Percentiles rank a stretch among this genome's conserved stretches.
phyloP scores from a whole-genome alignment of 2,329 filamentous ascomycete genomes.

The Venturiaceae sp. region DNA sequence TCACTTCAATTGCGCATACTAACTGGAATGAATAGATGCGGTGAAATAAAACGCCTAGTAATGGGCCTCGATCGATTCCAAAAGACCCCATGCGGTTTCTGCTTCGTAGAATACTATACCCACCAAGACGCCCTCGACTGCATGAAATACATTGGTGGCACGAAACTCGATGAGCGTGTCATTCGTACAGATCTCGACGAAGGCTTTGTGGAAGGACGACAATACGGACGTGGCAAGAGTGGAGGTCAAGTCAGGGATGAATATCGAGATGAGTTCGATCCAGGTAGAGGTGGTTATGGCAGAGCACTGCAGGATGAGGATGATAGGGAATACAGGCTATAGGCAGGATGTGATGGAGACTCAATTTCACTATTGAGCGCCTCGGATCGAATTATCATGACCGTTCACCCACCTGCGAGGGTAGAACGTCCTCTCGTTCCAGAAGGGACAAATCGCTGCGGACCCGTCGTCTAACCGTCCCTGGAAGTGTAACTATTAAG shows the following conservation, averaged over 20 bases:
- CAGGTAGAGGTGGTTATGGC: constrained; percentile 83
- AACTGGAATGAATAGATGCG: constrained; percentile 43
- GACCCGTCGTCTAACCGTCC: background rate
- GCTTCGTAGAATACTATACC: constrained; percentile 98
- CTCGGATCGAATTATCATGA: background rate
- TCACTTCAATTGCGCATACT: background rate
- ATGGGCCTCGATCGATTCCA: constrained; percentile 97
- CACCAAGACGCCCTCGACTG: constrained; percentile 96
- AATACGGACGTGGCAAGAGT: constrained; percentile 90
- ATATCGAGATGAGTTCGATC: constrained; percentile 94
- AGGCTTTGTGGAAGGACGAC: constrained; percentile 88
- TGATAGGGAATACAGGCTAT: constrained; percentile 1
- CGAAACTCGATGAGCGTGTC: constrained; percentile 93
- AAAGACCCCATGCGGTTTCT: constrained; percentile 98
- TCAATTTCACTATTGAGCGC: background rate
- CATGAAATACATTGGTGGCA: constrained; percentile 97
- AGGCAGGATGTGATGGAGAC: background rate
- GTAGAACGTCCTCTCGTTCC: background rate
- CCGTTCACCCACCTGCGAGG: too few species aligned
- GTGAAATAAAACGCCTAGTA: constrained; percentile 94
- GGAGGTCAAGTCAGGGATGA: constrained; percentile 96
- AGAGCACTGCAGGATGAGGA: constrained; percentile 26
- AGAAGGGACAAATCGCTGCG: background rate
- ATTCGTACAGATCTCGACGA: constrained; percentile 94
- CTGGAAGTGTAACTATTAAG: background rate